phyloP scores from a whole-genome alignment of 2,329 filamentous ascomycete species.

The Thelonectria blattea region DNA sequence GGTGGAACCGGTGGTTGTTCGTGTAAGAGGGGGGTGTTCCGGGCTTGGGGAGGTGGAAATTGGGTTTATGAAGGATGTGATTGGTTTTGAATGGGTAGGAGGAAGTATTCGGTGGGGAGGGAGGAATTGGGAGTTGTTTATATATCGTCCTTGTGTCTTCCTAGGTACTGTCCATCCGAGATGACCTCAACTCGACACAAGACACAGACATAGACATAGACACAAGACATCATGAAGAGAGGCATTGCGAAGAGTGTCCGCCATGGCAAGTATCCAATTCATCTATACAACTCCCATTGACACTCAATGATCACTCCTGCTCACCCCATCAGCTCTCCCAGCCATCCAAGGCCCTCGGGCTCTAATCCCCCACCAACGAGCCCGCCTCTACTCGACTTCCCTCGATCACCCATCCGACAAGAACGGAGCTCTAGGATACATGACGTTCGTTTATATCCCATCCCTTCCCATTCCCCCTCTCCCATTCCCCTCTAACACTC shows the following conservation, averaged over 20 bases:
- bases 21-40: neutral
- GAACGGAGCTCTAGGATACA: conserved; percentile 3
- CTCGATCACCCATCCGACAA: neutral
- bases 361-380: neutral
- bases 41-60: neutral
- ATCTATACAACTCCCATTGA: no score
- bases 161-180: neutral
- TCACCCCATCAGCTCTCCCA: neutral
- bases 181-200: neutral
- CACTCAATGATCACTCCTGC: neutral
- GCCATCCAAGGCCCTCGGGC: neutral
- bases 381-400: neutral
- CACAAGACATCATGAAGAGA: neutral
- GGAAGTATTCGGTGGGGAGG: neutral
- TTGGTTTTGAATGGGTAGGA: neutral
- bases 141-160: neutral
- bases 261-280: neutral
- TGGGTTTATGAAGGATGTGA: neutral
- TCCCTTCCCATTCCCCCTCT: no score
- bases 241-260: neutral
- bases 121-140: neutral
- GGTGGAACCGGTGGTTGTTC: neutral
- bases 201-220: no score
- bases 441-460: neutral
- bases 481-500: neutral